Evolutionary conservation across 805 yeast genomes (phyloP).

Genomic region (Zygosaccharomyces lentus): DNA sequence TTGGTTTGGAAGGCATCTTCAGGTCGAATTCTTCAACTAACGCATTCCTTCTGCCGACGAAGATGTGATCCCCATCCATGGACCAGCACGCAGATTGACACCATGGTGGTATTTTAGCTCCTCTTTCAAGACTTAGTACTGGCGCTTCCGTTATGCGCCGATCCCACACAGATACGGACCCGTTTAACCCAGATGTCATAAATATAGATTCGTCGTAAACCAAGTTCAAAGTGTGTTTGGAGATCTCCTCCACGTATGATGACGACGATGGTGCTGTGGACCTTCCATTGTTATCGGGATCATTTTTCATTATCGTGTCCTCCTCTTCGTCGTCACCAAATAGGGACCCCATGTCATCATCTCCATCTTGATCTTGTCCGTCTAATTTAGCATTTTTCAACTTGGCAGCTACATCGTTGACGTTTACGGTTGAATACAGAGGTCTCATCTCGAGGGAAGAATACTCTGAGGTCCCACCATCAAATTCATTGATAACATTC

Average conservation of each 20-base stretch:
- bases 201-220: slow-evolving; percentile 51
- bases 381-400: slow-evolving; percentile 17
- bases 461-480: slow-evolving; percentile 69
- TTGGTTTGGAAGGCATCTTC: slow-evolving; percentile 53
- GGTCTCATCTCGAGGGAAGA: slow-evolving; percentile 74
- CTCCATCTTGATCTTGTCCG: slow-evolving; percentile 34
- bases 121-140: slow-evolving; percentile 48
- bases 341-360: slow-evolving; percentile 49
- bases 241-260: slow-evolving; percentile 20
- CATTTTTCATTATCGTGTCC: slow-evolving; percentile 15
- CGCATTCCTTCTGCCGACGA: slow-evolving; percentile 85
- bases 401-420: slow-evolving; percentile 27
- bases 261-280: background rate
- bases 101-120: slow-evolving; percentile 85
- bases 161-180: slow-evolving; percentile 81
- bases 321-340: slow-evolving; percentile 53
- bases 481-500: slow-evolving; percentile 42
- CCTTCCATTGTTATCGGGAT: slow-evolving; percentile 9
- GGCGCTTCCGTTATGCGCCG: slow-evolving; percentile 43
- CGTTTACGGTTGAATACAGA: slow-evolving; percentile 42
- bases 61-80: slow-evolving; percentile 69
- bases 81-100: slow-evolving; percentile 89
- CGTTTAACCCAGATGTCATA: slow-evolving; percentile 79
- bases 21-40: slow-evolving; percentile 72
- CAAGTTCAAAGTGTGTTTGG: slow-evolving; percentile 22